Evolutionary conservation across 441 rosid genomes (phyloP), one percentile per base, ranked within the genome.

Genomic region (Flueggea neowawraea): DNA sequence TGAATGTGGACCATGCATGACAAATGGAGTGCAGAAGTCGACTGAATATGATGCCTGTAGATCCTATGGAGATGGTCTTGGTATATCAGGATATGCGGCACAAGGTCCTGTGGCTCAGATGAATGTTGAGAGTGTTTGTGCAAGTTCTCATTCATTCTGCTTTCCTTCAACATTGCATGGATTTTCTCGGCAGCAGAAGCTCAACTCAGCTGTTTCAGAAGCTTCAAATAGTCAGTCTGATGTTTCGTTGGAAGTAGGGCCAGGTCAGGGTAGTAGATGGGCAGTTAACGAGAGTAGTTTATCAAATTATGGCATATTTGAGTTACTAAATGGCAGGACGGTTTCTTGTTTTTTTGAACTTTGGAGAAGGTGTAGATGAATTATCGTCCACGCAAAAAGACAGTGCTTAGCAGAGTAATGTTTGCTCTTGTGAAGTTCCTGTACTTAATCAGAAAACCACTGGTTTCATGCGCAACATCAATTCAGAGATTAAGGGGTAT

Each of bases 101-200:
- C 78, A 64, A 57, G 71, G 70, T 81, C 61, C 82, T 45, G 41
- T 60, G 52, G 60, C 71, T 44, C 76, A 36, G 7, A 52, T 52
- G 36, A 75, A 58, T 54, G 59, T 68, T 32, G 74, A 75, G 71
- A 77, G 58, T 72, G 78, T 82, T 51, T 85, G 90, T 69, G 62
- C 78, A 12, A 63, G 64, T 73, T 78, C 90, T 54, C 81, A 77
- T 62, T 73, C 75, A 3, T 78, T 88, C 69, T 88, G 88, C 80
- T 84, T 87, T 75, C 92, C 84, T 68, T 87, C 98, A 48, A 84
- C 90, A 13, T 75, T 85, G 64, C 70, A 78, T 60, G 87, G 79
- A 57, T 69, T 78, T 72, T 60, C 66, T 49, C 60, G 68, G 51
- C 83, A 67, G 67, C 67, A 52, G 36, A 61, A 58, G 32, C 48